Base-by-base conservation (phyloP, 345 rosid species). In the Euphorbia peplus region DNA sequence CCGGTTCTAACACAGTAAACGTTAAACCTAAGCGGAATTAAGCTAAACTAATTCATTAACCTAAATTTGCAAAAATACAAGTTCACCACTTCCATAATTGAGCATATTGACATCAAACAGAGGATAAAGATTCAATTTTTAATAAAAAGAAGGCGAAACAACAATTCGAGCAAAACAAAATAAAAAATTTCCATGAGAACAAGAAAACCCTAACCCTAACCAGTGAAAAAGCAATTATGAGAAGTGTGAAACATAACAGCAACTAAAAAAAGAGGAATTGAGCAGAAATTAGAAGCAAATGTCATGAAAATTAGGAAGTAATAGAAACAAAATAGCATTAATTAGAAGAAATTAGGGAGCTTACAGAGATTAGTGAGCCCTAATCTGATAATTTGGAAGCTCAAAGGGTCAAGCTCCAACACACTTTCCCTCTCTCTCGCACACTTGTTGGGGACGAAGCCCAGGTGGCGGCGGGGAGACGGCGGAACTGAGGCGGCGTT, bases 301-400 rank as follows among this genome's bases (percentile, higher is more conserved):
- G 8, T n/a, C 37, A 56, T 56, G 19, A 28, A 42, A 62, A 62
- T 22, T 19, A 13, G 51, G 8, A 19, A 37, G 39, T 57, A 57
- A 57, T 13, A 4, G n/a, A 59, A 3, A 2, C 1, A 10, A 12
- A 37, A 44, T 44, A 12, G 50, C 50, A 44, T 44, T 12, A 50
- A 24, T 2, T 2, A 13, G 11, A 11, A 50, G 35, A 41, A 63
- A 8, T 24, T 32, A n/a, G n/a, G 53, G 55, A 63, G 54, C 74
- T 77, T 60, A 65, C 80, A 66, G 78, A 32, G 80, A 78, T 59
- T 46, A 32, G 62, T 24, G 59, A 70, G 70, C 70, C 67, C 67
- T 46, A 64, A 18, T 64, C 3, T 5, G 41, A 26, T 47, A 5
- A 53, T 46, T 64, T 46, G 30, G 24, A 47, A 47, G 24, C 67